A percentile compares a stretch with the other conserved stretches of the same genome.
Conservation (phyloP, 2,329 filamentous ascomycete species). For the Lachnellula suecica region DNA sequence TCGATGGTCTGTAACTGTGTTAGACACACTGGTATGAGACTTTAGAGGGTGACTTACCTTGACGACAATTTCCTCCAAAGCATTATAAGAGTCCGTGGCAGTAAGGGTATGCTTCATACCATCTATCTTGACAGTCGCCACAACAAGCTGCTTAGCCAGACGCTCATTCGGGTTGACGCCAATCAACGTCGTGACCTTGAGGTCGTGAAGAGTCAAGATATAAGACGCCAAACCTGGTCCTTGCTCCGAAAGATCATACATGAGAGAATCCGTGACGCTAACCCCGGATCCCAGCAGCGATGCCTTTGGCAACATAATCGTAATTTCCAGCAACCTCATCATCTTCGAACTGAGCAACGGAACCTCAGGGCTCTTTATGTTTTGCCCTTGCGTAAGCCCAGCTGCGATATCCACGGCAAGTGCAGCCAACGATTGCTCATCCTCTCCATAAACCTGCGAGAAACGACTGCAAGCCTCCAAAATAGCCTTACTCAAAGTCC, state of each 20-base stretch:
- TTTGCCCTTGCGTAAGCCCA: background rate
- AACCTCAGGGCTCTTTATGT: background rate
- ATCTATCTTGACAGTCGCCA: slow-evolving; percentile 63
- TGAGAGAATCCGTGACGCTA: slow-evolving; percentile 43
- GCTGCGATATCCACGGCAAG: background rate
- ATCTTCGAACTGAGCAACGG: slow-evolving; percentile 36
- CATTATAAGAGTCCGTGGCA: slow-evolving; percentile 49
- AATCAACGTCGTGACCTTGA: slow-evolving; percentile 66
- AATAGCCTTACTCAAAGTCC: slow-evolving; percentile 65
- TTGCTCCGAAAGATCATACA: slow-evolving; percentile 28
- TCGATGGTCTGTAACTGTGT: slow-evolving; percentile 46
- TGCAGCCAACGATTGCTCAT: slow-evolving; percentile 2
- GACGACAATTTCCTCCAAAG: slow-evolving; percentile 55
- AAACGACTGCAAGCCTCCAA: slow-evolving; percentile 37
- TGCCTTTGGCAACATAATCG: slow-evolving; percentile 64
- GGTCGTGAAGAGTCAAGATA: slow-evolving; percentile 44
- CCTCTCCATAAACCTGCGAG: background rate
- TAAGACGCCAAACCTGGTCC: slow-evolving; percentile 28
- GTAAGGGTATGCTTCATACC: slow-evolving; percentile 30
- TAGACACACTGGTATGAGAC: background rate
- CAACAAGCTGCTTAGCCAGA: slow-evolving; percentile 62
- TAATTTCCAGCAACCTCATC: slow-evolving; percentile 50
- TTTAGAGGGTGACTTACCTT: slow-evolving; percentile 2
- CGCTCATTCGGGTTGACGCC: slow-evolving; percentile 75
- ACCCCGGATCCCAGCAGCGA: slow-evolving; percentile 64